A percentile compares a stretch with the other conserved stretches of the same genome.
Evolutionary conservation across 306 rosid species (phyloP).

Genomic region (Prosopis cineraria): DNA sequence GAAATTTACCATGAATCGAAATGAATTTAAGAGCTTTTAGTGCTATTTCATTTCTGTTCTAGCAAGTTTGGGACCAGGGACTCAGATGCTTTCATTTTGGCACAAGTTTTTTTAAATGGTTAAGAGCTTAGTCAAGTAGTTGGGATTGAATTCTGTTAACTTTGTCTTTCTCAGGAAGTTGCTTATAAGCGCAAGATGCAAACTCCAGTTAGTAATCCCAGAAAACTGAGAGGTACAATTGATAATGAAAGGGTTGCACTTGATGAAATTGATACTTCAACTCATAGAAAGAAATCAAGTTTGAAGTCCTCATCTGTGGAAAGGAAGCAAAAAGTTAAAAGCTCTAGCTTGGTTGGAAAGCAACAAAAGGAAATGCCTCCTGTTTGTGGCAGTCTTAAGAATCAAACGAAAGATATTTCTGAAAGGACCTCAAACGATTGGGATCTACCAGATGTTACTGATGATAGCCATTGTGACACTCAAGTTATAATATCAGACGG

Average conservation of each 20-base stretch:
- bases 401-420: conserved; percentile 39
- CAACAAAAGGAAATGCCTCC: conserved; percentile 45
- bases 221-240: conserved; percentile 30
- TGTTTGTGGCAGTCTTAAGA: conserved; percentile 59
- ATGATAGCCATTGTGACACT: conserved; percentile 37
- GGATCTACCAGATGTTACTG: conserved; percentile 33
- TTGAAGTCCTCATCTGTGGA: conserved; percentile 38
- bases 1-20: conserved; percentile 8
- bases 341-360: conserved; percentile 31
- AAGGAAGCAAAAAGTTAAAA: conserved; percentile 46
- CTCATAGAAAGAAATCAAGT: conserved; percentile 44
- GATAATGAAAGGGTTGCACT: conserved; percentile 29
- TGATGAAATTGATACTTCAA: conserved; percentile 34
- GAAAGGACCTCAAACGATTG: conserved; percentile 44
- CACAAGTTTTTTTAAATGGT: neutral
- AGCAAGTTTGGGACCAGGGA: neutral
- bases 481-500: conserved; percentile 43
- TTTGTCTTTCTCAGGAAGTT: conserved; percentile 45
- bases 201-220: conserved; percentile 37
- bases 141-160: conserved; percentile 9
- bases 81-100: neutral
- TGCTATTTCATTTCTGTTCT: neutral
- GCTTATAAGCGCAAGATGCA: conserved; percentile 46
- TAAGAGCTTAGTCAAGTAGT: neutral
- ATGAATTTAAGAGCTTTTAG: neutral